Conservation (phyloP, 2,329 filamentous ascomycete species). For the Westerdykella aurantiaca region DNA sequence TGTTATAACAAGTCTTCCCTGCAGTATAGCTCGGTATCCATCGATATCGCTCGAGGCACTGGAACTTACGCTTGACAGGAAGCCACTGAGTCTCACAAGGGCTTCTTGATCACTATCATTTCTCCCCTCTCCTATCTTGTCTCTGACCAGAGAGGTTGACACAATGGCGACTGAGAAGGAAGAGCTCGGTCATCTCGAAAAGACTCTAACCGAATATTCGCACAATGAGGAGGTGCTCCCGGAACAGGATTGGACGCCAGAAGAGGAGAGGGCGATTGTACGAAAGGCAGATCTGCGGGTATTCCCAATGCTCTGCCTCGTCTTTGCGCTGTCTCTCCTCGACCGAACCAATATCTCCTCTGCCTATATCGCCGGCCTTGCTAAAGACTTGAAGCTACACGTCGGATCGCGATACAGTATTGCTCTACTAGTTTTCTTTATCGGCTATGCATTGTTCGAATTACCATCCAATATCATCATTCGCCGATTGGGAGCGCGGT, state of each 20-base stretch:
- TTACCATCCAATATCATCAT: slow-evolving; percentile 29
- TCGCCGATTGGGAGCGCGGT: slow-evolving; percentile 24
- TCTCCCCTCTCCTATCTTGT: too few species aligned
- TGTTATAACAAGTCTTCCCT: too few species aligned
- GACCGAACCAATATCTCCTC: slow-evolving; percentile 20
- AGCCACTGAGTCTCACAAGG: too few species aligned
- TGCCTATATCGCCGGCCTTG: slow-evolving; percentile 20
- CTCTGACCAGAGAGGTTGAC: too few species aligned
- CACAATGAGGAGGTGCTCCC: slow-evolving; percentile 1
- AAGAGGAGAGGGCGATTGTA: slow-evolving; percentile 26
- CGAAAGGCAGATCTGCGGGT: slow-evolving; percentile 27
- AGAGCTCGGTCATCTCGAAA: slow-evolving; percentile 10
- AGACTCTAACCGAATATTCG: slow-evolving; percentile 4
- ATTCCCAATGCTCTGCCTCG: slow-evolving; percentile 31
- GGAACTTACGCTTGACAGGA: too few species aligned
- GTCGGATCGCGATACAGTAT: slow-evolving; percentile 24
- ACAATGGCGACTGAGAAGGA: slow-evolving; percentile 7
- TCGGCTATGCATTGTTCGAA: slow-evolving; percentile 28
- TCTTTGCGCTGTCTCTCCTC: slow-evolving; percentile 25
- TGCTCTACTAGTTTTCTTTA: slow-evolving; percentile 29
- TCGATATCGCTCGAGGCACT: too few species aligned
- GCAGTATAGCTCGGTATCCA: too few species aligned
- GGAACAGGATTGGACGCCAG: slow-evolving; percentile 25
- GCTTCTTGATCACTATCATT: too few species aligned
- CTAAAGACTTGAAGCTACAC: slow-evolving; percentile 9